Conservation (phyloP, 495 filamentous ascomycete genomes). For the Pyronema omphalodes region DNA sequence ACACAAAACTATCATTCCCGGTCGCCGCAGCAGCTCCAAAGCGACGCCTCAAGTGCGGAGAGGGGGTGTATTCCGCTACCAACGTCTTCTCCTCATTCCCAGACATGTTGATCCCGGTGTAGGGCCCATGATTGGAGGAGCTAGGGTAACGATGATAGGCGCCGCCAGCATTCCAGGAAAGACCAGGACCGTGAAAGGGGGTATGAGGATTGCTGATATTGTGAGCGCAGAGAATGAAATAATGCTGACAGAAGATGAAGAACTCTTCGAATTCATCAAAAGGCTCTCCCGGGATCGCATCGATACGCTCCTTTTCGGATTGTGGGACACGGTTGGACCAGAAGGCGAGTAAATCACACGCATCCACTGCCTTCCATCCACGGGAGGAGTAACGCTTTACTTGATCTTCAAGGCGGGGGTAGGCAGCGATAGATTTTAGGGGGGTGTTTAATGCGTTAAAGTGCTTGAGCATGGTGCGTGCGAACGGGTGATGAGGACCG, state of each 20-base stretch:
- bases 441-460: conserved; percentile 66
- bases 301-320: conserved; percentile 37
- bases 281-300: conserved; percentile 41
- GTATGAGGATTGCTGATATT: conserved; percentile 8
- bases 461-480: conserved; percentile 68
- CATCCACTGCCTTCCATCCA: conserved; percentile 44
- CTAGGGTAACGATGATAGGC: conserved; percentile 15
- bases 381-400: conserved; percentile 41
- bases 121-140: neutral
- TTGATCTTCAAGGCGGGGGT: conserved; percentile 47
- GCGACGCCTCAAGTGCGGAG: conserved; percentile 21
- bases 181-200: neutral
- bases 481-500: conserved; percentile 63
- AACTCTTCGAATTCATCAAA: conserved; percentile 98
- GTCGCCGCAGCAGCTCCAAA: conserved; percentile 31
- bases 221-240: conserved; percentile 56
- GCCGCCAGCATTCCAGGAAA: conserved; percentile 6
- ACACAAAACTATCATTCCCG: conserved; percentile 26
- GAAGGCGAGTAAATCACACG: conserved; percentile 55
- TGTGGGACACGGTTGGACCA: conserved; percentile 50
- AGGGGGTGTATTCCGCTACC: conserved; percentile 11
- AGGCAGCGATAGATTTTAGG: conserved; percentile 49
- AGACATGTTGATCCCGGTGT: neutral
- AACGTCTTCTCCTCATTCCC: too few relatives aligned
- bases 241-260: conserved; percentile 67